Percentiles rank a stretch among this genome's conserved stretches.
These are phyloP conservation scores for Torulaspora pretoriensis DNA, from an alignment of 1,139 yeast genomes.

Conservation along the genomic window DNA sequence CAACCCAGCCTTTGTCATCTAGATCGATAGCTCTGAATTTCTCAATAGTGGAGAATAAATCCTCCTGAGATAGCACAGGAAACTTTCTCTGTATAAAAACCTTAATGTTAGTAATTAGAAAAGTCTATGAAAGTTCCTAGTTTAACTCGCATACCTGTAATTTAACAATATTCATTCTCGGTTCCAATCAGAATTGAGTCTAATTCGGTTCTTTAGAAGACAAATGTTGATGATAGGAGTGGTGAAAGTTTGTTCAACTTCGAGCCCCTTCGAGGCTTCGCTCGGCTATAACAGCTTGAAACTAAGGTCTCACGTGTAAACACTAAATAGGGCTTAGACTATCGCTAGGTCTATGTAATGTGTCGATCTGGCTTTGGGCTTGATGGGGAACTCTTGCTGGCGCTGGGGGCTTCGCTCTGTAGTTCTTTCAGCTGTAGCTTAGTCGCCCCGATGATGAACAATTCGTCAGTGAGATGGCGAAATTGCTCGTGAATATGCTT, in stretches of 20 bases:
- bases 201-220: background rate
- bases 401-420: conserved; percentile 3
- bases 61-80: conserved; percentile 82
- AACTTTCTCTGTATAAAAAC: conserved; percentile 56
- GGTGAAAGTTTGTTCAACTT: background rate
- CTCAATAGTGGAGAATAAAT: conserved; percentile 77
- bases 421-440: conserved; percentile 3
- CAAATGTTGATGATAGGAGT: background rate
- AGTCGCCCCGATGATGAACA: background rate
- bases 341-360: conserved; percentile 1
- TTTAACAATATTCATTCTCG: conserved; percentile 48
- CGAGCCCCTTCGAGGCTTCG: conserved; percentile 9
- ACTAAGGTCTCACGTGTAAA: conserved; percentile 3
- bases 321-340: background rate
- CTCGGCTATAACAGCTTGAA: background rate
- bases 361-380: background rate
- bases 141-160: conserved; percentile 42
- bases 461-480: conserved; percentile 15
- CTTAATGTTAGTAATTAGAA: background rate
- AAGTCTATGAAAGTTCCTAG: background rate
- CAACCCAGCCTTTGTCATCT: conserved; percentile 95
- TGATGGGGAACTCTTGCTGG: background rate
- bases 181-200: background rate
- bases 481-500: conserved; percentile 23
- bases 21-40: conserved; percentile 76